phyloP scores from a whole-genome alignment of 768 basidiomycete genomes.

The Rhizopogon sp. region DNA sequence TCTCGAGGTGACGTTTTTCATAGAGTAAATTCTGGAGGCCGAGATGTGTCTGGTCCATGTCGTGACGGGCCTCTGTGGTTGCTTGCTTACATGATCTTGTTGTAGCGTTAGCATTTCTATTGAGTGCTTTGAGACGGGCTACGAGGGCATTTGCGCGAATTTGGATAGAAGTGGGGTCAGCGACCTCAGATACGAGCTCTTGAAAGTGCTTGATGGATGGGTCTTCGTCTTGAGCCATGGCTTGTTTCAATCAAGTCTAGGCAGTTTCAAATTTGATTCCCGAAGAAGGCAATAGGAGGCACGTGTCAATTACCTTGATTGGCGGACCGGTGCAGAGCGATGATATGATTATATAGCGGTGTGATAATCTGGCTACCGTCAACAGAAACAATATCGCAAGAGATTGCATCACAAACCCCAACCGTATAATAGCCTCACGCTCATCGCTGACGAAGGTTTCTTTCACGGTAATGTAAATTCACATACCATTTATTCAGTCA shows the following conservation, averaged over 20 bases:
- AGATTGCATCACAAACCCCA: conserved; percentile 2
- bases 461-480: conserved; percentile 2
- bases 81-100: conserved; percentile 70
- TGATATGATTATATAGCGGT: conserved; percentile 2
- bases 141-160: conserved; percentile 73
- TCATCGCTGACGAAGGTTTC: conserved; percentile 15
- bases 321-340: conserved; percentile 2
- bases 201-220: conserved; percentile 57
- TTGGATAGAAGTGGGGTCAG: conserved; percentile 39
- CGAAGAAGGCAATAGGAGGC: neutral
- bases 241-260: too few species aligned
- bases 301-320: neutral
- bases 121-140: conserved; percentile 72
- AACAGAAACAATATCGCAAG: neutral
- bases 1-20: conserved; percentile 84
- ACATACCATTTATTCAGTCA: conserved; percentile 1
- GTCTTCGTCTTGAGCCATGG: conserved; percentile 29
- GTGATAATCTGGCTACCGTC: neutral
- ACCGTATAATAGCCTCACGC: conserved; percentile 7
- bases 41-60: conserved; percentile 89
- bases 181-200: conserved; percentile 57
- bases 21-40: conserved; percentile 84
- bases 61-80: conserved; percentile 68
- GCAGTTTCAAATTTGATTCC: neutral
- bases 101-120: conserved; percentile 67